phyloP scores from a whole-genome alignment of 2,329 filamentous ascomycete genomes.

The Verticillium albo-atrum region DNA sequence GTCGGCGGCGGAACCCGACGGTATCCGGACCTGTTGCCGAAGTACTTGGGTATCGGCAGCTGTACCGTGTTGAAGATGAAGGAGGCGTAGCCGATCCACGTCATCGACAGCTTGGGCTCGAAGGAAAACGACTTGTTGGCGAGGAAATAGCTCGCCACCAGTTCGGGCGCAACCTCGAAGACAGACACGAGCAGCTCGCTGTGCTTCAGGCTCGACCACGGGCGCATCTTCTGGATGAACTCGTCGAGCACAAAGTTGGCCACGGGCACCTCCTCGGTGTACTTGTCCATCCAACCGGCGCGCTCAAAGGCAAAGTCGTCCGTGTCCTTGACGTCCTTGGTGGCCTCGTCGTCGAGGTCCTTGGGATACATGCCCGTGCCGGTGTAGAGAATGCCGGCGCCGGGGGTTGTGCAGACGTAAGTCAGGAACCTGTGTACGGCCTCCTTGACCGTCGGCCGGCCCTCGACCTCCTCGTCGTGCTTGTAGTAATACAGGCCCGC shows the following conservation, averaged over 20 bases:
- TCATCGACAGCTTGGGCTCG: slow-evolving; percentile 86
- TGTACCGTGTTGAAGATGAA: slow-evolving; percentile 80
- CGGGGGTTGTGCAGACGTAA: slow-evolving; percentile 67
- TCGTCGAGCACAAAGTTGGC: slow-evolving; percentile 76
- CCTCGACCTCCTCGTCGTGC: slow-evolving; percentile 37
- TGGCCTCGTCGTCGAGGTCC: slow-evolving; percentile 50
- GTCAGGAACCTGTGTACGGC: slow-evolving; percentile 72
- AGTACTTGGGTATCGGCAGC: slow-evolving; percentile 66
- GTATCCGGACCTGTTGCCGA: slow-evolving; percentile 62
- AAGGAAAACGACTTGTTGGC: slow-evolving; percentile 77
- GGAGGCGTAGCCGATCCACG: slow-evolving; percentile 91
- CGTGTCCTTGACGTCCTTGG: slow-evolving; percentile 31
- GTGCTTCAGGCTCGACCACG: slow-evolving; percentile 77
- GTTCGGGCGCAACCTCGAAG: slow-evolving; percentile 76
- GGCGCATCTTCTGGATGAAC: slow-evolving; percentile 73
- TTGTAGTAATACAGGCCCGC: slow-evolving; percentile 65
- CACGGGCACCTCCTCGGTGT: slow-evolving; percentile 62
- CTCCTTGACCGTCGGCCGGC: slow-evolving; percentile 52
- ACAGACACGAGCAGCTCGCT: slow-evolving; percentile 76
- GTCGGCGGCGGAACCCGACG: slow-evolving; percentile 71
- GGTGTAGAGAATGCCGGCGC: slow-evolving; percentile 69
- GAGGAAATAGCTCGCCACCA: slow-evolving; percentile 83
- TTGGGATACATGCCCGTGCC: slow-evolving; percentile 83
- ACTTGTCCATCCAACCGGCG: slow-evolving; percentile 66
- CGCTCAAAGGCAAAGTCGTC: slow-evolving; percentile 64